Percentiles rank a stretch among this genome's conserved stretches.
Evolutionary conservation across 2,329 filamentous ascomycete genomes (phyloP).

Genomic region (Elsinoe necatrix): DNA sequence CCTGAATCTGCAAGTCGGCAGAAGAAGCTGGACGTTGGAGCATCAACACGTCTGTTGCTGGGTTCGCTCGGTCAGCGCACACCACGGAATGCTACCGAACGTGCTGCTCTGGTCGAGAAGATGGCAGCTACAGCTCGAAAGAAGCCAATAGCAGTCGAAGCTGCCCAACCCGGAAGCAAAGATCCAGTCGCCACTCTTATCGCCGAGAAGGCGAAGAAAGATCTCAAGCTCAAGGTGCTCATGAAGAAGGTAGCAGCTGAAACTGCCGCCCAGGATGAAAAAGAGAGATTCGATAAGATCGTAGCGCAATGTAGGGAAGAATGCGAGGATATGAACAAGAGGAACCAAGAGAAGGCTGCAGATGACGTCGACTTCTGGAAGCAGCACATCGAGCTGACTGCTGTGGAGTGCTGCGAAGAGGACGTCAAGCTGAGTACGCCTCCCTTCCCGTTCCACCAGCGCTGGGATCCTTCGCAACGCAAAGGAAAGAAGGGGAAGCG

Average conservation of each 20-base stretch:
- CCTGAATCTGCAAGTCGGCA: conserved; percentile 26
- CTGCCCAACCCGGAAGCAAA: conserved; percentile 24
- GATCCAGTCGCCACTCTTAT: conserved; percentile 21
- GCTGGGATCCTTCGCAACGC: conserved; percentile 68
- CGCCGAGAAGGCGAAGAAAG: not conserved
- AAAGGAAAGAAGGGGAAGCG: conserved; percentile 34
- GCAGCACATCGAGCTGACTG: conserved; percentile 62
- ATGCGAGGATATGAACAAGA: conserved; percentile 17
- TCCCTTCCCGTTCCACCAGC: conserved; percentile 79
- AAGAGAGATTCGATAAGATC: conserved; percentile 19
- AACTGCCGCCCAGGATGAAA: conserved; percentile 19
- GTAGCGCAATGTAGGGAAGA: conserved; percentile 11
- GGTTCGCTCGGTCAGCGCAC: conserved; percentile 61
- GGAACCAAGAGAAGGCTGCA: conserved; percentile 28
- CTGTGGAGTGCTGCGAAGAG: conserved; percentile 76
- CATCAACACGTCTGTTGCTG: conserved; percentile 61
- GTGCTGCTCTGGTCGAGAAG: conserved; percentile 52
- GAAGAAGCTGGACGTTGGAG: conserved; percentile 48
- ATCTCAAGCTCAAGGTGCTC: not conserved
- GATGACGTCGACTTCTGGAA: conserved; percentile 61
- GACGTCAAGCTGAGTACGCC: conserved; percentile 62
- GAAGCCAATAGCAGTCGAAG: conserved; percentile 5
- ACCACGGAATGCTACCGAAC: conserved; percentile 61
- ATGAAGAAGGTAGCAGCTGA: conserved; percentile 16
- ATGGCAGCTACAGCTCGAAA: conserved; percentile 29